These are phyloP conservation scores for Metschnikowia shivogae DNA, from an alignment of 805 yeast genomes.

Conservation along the genomic window DNA sequence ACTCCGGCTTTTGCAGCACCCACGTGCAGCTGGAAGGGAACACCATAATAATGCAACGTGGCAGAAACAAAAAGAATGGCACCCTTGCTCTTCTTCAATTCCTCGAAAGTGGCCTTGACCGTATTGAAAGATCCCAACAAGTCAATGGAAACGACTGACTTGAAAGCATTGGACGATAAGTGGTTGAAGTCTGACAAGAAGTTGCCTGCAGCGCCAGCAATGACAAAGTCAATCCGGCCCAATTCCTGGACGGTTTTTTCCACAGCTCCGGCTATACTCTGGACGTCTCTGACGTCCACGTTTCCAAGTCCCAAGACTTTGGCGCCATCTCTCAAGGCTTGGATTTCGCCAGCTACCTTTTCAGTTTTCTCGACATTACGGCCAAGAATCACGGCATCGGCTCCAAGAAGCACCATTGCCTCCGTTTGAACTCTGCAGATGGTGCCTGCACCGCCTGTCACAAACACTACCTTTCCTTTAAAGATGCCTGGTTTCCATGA, in stretches of 20 bases:
- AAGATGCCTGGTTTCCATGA: constrained; percentile 60
- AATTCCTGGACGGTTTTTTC: constrained; percentile 58
- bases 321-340: constrained; percentile 51
- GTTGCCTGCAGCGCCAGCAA: constrained; percentile 97
- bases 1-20: constrained; percentile 96
- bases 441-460: constrained; percentile 97
- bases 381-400: constrained; percentile 82
- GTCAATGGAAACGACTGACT: constrained; percentile 82
- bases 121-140: constrained; percentile 86
- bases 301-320: constrained; percentile 67
- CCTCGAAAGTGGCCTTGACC: constrained; percentile 71
- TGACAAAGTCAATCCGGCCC: constrained; percentile 80
- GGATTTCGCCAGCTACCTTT: constrained; percentile 63
- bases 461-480: constrained; percentile 80
- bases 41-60: constrained; percentile 84
- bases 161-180: constrained; percentile 81
- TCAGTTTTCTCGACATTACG: constrained; percentile 66
- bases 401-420: constrained; percentile 79
- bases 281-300: constrained; percentile 73
- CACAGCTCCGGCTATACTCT: constrained; percentile 60
- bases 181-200: constrained; percentile 76
- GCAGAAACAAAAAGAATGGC: constrained; percentile 76
- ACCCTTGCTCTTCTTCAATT: constrained; percentile 66
- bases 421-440: constrained; percentile 88
- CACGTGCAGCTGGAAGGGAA: constrained; percentile 85